phyloP scores from a whole-genome alignment of 2,329 filamentous ascomycete genomes.

The Xylariaceae sp. region DNA sequence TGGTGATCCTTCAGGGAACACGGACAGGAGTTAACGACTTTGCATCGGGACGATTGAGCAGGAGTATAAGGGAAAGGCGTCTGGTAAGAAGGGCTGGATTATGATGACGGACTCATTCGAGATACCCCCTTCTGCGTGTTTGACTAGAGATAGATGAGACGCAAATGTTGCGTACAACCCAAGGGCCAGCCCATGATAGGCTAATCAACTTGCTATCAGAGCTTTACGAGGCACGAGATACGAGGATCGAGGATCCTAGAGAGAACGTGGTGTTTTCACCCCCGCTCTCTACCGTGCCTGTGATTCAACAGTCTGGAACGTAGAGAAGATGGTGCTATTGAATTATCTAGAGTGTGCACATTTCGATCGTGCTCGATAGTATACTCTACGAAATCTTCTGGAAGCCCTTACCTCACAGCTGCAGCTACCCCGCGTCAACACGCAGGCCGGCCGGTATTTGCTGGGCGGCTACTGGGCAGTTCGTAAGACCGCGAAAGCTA shows the following conservation, averaged over 20 bases:
- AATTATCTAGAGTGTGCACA: no score
- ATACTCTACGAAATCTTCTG: no score
- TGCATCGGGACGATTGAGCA: conserved; percentile 22
- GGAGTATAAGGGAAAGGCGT: conserved; percentile 25
- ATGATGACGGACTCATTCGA: conserved; percentile 25
- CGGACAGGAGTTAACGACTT: conserved; percentile 17
- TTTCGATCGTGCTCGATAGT: no score
- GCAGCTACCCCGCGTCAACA: conserved; percentile 6
- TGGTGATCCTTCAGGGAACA: conserved; percentile 18
- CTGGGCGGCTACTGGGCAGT: no score
- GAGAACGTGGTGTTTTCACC: no score
- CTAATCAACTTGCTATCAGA: neutral
- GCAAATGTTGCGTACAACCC: neutral
- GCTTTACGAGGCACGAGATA: no score
- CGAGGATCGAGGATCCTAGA: no score
- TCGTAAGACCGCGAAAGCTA: no score
- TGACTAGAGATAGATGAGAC: conserved; percentile 24
- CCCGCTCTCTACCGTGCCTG: no score
- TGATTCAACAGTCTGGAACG: no score
- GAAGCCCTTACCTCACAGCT: neutral
- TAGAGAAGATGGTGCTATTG: no score
- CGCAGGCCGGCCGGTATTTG: no score
- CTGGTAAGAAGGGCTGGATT: conserved; percentile 23
- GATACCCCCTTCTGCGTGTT: conserved; percentile 31
- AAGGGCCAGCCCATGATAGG: neutral